Evolutionary conservation across 495 filamentous ascomycete species (phyloP).

Genomic region (Penicillium simplicissimum): DNA sequence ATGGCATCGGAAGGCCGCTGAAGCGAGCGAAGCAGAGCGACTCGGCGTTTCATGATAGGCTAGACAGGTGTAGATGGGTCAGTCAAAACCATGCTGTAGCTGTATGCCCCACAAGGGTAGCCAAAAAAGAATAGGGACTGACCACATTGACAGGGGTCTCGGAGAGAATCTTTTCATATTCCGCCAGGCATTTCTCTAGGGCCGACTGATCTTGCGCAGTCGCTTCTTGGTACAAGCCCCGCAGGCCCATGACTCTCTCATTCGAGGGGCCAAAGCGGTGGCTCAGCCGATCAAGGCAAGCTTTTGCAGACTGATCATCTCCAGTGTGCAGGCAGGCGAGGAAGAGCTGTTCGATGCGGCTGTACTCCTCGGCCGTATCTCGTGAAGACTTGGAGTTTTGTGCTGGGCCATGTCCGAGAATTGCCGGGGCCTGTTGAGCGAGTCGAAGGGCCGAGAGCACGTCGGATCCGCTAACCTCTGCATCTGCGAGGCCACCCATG

Average conservation of each 20-base stretch:
- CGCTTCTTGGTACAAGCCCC: slow-evolving; percentile 84
- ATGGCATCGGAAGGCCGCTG: slow-evolving; percentile 70
- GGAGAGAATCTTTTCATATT: slow-evolving; percentile 73
- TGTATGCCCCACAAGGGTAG: background rate
- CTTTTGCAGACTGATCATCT: slow-evolving; percentile 73
- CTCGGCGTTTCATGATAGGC: slow-evolving; percentile 84
- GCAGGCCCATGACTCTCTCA: slow-evolving; percentile 78
- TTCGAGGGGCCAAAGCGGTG: slow-evolving; percentile 79
- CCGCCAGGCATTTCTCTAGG: slow-evolving; percentile 66
- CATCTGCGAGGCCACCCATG: slow-evolving; percentile 22
- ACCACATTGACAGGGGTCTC: slow-evolving; percentile 82
- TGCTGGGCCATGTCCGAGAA: slow-evolving; percentile 57
- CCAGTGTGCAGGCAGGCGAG: slow-evolving; percentile 82
- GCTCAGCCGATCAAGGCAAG: slow-evolving; percentile 71
- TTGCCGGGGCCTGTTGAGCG: slow-evolving; percentile 73
- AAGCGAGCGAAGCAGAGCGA: slow-evolving; percentile 76
- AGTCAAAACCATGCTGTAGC: background rate
- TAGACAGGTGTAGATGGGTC: slow-evolving; percentile 28
- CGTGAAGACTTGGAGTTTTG: slow-evolving; percentile 31
- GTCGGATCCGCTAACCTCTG: slow-evolving; percentile 35
- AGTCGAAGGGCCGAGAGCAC: slow-evolving; percentile 60
- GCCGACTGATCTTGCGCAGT: slow-evolving; percentile 62
- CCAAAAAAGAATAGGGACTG: slow-evolving; percentile 24
- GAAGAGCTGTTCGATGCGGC: slow-evolving; percentile 79
- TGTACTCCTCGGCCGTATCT: slow-evolving; percentile 78